Base-by-base conservation (phyloP, 805 yeast species). In the Pichia thaimueangensis region DNA sequence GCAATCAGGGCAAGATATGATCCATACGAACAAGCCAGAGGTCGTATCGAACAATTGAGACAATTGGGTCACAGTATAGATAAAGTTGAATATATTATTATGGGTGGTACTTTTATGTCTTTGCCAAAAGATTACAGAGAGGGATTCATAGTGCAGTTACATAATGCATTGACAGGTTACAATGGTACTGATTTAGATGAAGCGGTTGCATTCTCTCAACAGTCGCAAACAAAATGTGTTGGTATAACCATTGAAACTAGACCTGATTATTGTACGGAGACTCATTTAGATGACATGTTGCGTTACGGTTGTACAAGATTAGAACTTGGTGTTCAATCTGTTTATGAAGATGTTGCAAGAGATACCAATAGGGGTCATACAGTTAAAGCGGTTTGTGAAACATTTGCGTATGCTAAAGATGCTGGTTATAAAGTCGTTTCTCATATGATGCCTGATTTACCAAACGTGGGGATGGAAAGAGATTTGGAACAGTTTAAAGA, bases 81-180 rank as follows among this genome's bases (percentile, higher is more conserved):
- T 60, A 93, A 93, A 59, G 98, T 93, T 12, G 98, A 93, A 63
- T 93, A 93, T 60, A 93, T 93, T 49, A 82, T 93, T 50, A 93
- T 93, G 98, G 98, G 98, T 42, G 98, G 98, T 50, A 93, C 98
- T 0, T 93, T 93, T 62, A 93, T 93, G 98, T 84, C 95, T 2
- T 70, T 93, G 47, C 94, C 96, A 15, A 74, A 78, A 39, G 91
- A 84, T 40, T 93, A 93, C 64, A 72, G 98, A 46, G 98, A 93
- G 60, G 75, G 71, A 43, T 93, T 93, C 56, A 89, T 93, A 47
- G 76, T 88, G 13, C 88, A 86, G 55, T 67, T 93, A 50, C 98
- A 93, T 65, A 93, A 93, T 62, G 98, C 98, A 0, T 69, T 93
- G 43, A 85, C 96, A 11, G 98, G 98, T 30, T 87, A 78, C 59